A percentile compares a stretch with the other conserved stretches of the same genome.
phyloP scores from a whole-genome alignment of 2,329 filamentous ascomycete species.

The Aspergillus carbonarius region DNA sequence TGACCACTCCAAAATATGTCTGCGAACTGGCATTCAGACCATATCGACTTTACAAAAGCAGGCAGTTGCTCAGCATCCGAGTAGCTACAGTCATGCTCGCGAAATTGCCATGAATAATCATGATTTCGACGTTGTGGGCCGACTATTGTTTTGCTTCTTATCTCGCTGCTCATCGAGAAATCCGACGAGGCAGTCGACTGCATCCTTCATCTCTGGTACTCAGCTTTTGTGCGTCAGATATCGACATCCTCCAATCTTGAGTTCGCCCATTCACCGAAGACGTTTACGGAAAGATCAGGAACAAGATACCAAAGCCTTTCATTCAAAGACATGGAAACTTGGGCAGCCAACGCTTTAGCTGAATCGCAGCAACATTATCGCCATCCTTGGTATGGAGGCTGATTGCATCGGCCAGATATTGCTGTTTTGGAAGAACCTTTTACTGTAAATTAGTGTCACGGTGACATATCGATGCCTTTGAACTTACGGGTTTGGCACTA shows the following conservation, averaged over 20 bases:
- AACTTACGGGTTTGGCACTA: constrained; percentile 44
- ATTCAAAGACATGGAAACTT: constrained; percentile 35
- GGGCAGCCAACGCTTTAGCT: constrained; percentile 28
- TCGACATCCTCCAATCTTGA: constrained; percentile 20
- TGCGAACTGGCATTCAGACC: not conserved
- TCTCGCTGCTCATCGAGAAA: constrained; percentile 23
- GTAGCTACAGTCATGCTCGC: constrained; percentile 24
- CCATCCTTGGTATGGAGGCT: too few relatives aligned
- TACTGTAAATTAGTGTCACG: constrained; percentile 13
- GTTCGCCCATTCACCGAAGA: constrained; percentile 35
- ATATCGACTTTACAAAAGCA: not conserved
- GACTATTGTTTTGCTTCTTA: constrained; percentile 45
- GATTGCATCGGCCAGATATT: constrained; percentile 42
- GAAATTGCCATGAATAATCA: constrained; percentile 42
- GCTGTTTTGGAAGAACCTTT: constrained; percentile 44
- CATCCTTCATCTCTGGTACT: constrained; percentile 52
- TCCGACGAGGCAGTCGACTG: constrained; percentile 24
- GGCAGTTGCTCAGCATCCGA: constrained; percentile 32
- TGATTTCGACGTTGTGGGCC: constrained; percentile 39
- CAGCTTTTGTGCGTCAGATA: constrained; percentile 34
- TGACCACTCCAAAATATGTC: not conserved
- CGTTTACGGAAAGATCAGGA: constrained; percentile 16
- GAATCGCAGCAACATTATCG: constrained; percentile 31
- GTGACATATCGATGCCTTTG: not conserved
- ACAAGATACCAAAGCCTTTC: constrained; percentile 3